Conservation (phyloP, 768 basidiomycete species). For the Phylloporus sp. region DNA sequence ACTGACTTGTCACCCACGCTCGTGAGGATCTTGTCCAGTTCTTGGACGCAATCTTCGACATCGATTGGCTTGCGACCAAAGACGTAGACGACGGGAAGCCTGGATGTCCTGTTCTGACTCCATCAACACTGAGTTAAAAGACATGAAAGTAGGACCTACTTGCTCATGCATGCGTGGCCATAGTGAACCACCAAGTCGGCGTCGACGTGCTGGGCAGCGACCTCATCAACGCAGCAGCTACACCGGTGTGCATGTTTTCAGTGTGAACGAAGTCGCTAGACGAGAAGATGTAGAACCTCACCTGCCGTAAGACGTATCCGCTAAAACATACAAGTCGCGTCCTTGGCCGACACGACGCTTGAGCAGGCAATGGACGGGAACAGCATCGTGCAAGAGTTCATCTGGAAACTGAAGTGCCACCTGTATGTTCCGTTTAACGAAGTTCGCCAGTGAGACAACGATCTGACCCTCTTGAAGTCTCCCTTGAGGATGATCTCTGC, state of each 20-base stretch:
- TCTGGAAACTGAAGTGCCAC: constrained; percentile 96
- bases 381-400: constrained; percentile 82
- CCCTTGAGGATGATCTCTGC: constrained; percentile 54
- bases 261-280: neutral
- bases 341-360: constrained; percentile 42
- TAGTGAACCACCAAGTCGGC: constrained; percentile 93
- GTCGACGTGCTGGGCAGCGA: constrained; percentile 90
- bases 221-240: constrained; percentile 93
- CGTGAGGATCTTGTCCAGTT: constrained; percentile 37
- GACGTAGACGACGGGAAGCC: constrained; percentile 86
- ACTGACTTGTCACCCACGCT: constrained; percentile 30
- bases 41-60: constrained; percentile 43
- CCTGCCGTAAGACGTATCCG: constrained; percentile 98
- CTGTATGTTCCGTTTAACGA: constrained; percentile 33
- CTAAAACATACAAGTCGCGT: constrained; percentile 82
- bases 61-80: constrained; percentile 76
- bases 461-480: constrained; percentile 65
- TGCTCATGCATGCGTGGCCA: constrained; percentile 93
- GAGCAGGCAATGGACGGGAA: constrained; percentile 72
- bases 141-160: constrained; percentile 46
- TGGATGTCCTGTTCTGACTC: constrained; percentile 60
- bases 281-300: constrained; percentile 24
- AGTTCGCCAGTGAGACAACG: neutral
- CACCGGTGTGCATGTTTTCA: neutral
- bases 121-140: neutral